Base-by-base conservation (phyloP, 139 green algal species). In the Gonium pectorale region DNA sequence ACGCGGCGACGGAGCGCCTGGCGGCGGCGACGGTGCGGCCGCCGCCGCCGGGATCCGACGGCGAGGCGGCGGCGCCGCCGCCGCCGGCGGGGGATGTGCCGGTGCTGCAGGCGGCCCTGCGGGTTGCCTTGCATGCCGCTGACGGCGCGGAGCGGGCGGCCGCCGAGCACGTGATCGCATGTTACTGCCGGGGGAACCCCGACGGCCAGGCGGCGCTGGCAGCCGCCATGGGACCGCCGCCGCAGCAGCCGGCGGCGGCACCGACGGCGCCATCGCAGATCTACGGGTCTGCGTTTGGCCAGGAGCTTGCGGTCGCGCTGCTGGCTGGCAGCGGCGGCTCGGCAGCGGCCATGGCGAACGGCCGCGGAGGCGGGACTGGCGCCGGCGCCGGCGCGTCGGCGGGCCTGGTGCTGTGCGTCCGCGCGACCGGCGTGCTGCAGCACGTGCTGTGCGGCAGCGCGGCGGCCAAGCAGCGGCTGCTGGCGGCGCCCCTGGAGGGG, bases 111-210 rank as follows among this genome's bases (percentile, higher is more conserved):
- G 82, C 69, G 29, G 75, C 43, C 21, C 49, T 91, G 75, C 77
- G 81, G 52, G 38, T 87, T n/a, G 83, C 72, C 1, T 64, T 93
- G 85, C 73, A 81, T 24, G 79, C 67, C 46, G 24, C 17, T 0
- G 82, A 89, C 49, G 73, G 64, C 26, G n/a, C 59, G 13, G 88
- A 91, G 79, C 52, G 87, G 0, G 37, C 80, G 31, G 90, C 81
- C 0, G 90, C 90, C 37, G 66, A 77, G 29, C 80, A 87, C 33
- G 38, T 94, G 71, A 49, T 95, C 4, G 43, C 44, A 0, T 66
- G 66, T 67, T 94, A 92, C 70, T 94, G 90, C 74, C 35, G 37
- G 9, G 87, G 79, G 33, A 93, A 94, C 59, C 27, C 43, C 15
- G 77, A 90, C 13, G 90, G 90, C 15, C 90, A 93, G 71, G 62